Conservation (phyloP, 441 rosid genomes). For the Rhodomyrtus psidioides region DNA sequence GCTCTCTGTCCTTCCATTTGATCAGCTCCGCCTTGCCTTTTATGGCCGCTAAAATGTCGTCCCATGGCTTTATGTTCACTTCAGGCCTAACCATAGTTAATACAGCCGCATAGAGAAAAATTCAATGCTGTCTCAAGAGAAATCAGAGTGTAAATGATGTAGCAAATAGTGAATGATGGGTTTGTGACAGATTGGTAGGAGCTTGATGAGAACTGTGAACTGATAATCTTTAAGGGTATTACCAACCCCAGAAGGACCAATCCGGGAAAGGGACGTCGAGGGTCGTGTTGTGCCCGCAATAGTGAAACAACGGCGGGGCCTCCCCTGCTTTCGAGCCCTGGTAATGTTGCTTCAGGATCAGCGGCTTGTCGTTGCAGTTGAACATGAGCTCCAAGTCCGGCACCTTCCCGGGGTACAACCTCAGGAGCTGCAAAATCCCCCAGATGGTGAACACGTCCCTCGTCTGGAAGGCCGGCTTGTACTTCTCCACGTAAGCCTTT, state of each 20-base stretch:
- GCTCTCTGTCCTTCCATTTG: neutral
- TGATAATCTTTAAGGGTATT: neutral
- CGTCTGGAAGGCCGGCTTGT: slow-evolving; percentile 38
- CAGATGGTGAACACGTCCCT: slow-evolving; percentile 64
- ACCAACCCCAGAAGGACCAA: neutral
- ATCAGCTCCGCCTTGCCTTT: neutral
- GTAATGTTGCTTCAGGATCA: slow-evolving; percentile 8
- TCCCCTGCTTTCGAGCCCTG: neutral
- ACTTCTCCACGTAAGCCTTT: slow-evolving; percentile 47
- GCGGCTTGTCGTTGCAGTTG: slow-evolving; percentile 51
- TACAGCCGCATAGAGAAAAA: neutral
- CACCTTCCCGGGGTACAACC: slow-evolving; percentile 40
- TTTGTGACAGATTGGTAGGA: neutral
- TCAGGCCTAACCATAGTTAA: neutral
- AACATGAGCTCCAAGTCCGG: slow-evolving; percentile 86
- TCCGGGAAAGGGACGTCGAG: neutral
- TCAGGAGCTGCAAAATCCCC: slow-evolving; percentile 68
- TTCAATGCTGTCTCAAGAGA: neutral
- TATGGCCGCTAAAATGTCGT: neutral
- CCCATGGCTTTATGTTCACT: slow-evolving; percentile 1
- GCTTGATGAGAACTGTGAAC: neutral
- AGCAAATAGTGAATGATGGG: neutral
- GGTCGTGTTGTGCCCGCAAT: neutral
- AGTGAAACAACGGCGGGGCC: neutral
- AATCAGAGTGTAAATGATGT: neutral